Evolutionary conservation across 176 grass and related monocot genomes (phyloP).

Genomic region (Oropetium thomaeum): DNA sequence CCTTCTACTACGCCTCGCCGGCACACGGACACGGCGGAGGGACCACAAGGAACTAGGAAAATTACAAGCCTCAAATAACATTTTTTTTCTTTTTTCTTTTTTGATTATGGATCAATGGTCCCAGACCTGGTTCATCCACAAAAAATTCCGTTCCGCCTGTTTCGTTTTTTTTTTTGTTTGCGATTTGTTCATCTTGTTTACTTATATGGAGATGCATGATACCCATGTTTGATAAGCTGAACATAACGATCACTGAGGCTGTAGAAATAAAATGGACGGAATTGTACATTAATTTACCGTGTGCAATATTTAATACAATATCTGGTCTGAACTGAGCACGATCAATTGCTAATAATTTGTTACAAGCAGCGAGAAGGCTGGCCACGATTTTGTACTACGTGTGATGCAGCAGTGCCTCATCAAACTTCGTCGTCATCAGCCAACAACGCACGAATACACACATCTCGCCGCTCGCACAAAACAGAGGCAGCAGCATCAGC

Average conservation of each 20-base stretch:
- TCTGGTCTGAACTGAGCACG: neutral
- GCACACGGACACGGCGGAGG: neutral
- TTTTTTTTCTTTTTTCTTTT: no score
- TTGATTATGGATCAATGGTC: no score
- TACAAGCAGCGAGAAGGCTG: slow-evolving; percentile 12
- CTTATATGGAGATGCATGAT: no score
- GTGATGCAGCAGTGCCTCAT: neutral
- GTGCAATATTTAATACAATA: slow-evolving; percentile 5
- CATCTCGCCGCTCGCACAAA: neutral
- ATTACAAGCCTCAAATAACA: no score
- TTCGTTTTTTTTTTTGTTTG: no score
- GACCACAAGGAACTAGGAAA: neutral
- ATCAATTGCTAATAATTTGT: slow-evolving; percentile 19
- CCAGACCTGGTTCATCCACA: no score
- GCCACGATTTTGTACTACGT: neutral
- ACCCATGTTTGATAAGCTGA: neutral
- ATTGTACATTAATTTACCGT: slow-evolving; percentile 28
- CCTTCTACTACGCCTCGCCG: slow-evolving; percentile 39
- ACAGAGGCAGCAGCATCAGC: neutral
- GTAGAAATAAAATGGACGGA: neutral
- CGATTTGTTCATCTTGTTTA: no score
- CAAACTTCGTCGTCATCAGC: neutral
- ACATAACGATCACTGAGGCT: neutral
- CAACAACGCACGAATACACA: neutral
- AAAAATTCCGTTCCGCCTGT: no score